Evolutionary conservation across 2,329 filamentous ascomycete species (phyloP).

Genomic region (Trichoderma sp.): DNA sequence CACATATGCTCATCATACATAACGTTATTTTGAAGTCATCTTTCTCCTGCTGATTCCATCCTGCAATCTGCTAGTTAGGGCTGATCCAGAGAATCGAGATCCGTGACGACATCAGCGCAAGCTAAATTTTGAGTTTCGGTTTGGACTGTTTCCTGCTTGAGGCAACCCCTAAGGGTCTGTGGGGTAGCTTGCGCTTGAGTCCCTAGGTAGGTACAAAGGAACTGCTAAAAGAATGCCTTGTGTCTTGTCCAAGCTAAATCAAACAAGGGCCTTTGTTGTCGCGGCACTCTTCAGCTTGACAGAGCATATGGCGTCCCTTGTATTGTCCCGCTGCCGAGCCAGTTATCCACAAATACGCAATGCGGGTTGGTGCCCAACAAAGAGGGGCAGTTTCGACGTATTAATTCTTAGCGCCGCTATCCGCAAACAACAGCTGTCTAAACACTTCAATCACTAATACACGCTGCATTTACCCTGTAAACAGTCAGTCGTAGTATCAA

Average conservation of each 20-base stretch:
- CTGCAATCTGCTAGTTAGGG: background rate
- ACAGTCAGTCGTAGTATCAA: background rate
- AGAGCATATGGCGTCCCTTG: background rate
- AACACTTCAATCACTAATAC: background rate
- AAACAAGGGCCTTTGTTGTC: background rate
- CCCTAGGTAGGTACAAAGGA: background rate
- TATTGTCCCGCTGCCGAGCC: background rate
- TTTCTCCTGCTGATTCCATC: background rate
- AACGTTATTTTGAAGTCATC: slow-evolving; percentile 10
- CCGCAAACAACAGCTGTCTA: background rate
- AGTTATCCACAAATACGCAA: background rate
- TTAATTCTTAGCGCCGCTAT: background rate
- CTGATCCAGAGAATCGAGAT: background rate
- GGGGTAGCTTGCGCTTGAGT: background rate
- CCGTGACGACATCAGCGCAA: background rate
- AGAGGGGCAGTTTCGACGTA: background rate
- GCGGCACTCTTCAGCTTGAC: background rate
- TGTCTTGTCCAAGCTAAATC: background rate
- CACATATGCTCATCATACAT: background rate
- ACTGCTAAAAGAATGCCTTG: background rate
- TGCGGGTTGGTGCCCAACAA: background rate
- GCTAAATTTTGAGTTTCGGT: background rate
- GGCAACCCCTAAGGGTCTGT: background rate
- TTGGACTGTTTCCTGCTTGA: background rate
- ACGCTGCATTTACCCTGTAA: background rate